Conservation (phyloP, 169 alveolate species). For the Plasmodium coatneyi region DNA sequence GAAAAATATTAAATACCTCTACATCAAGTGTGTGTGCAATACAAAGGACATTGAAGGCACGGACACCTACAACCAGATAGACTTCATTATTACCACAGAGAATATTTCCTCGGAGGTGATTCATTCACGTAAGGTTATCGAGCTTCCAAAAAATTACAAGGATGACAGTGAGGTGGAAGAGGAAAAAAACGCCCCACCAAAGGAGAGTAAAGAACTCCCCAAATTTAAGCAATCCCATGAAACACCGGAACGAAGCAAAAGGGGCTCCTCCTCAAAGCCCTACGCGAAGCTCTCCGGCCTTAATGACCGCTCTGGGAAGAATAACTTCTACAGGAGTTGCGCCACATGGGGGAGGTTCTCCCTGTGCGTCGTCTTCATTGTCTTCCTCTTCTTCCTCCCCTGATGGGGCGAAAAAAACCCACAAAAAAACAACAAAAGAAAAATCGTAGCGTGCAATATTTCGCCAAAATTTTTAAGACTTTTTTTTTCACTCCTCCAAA, state of each 20-base stretch:
- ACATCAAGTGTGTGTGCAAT: slow-evolving; percentile 21
- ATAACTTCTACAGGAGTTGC: neutral
- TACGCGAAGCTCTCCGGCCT: neutral
- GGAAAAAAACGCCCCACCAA: neutral
- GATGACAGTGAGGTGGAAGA: neutral
- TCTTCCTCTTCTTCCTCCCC: neutral
- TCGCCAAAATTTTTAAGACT: no score
- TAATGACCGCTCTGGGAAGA: neutral
- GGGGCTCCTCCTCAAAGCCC: neutral
- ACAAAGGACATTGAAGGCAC: neutral
- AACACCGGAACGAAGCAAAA: neutral
- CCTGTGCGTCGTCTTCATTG: neutral
- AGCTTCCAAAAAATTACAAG: neutral
- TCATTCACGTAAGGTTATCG: slow-evolving; percentile 8
- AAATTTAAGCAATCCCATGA: neutral
- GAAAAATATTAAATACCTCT: slow-evolving; percentile 3
- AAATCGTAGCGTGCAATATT: neutral
- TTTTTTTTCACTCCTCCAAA: neutral
- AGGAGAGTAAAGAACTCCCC: neutral
- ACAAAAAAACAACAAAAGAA: neutral
- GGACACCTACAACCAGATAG: neutral
- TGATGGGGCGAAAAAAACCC: neutral
- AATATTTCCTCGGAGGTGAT: slow-evolving; percentile 11
- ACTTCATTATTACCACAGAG: slow-evolving; percentile 20
- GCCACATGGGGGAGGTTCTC: neutral